Evolutionary conservation across 768 basidiomycete species (phyloP).

Genomic region (Podaxis mareebaensis): DNA sequence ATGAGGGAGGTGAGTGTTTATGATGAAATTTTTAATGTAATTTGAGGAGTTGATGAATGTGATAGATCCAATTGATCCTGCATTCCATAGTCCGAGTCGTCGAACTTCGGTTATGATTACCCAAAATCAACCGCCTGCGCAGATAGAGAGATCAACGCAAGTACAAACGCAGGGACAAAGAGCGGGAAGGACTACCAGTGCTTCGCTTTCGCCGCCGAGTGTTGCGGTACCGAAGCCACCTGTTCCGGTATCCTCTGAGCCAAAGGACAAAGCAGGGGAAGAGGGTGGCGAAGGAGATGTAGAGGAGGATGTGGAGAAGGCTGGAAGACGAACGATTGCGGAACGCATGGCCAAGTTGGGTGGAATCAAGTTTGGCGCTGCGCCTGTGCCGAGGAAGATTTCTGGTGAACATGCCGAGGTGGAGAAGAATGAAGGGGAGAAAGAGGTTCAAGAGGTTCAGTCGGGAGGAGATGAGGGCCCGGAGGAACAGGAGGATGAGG

Average conservation of each 20-base stretch:
- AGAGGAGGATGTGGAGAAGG: conserved; percentile 49
- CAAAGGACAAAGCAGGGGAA: conserved; percentile 17
- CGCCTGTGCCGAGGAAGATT: conserved; percentile 30
- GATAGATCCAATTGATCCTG: conserved; percentile 70
- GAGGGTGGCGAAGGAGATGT: conserved; percentile 33
- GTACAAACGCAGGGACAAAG: not conserved
- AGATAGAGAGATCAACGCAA: not conserved
- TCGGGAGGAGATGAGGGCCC: conserved; percentile 20
- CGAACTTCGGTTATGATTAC: conserved; percentile 28
- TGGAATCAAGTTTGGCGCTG: conserved; percentile 79
- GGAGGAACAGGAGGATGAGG: conserved; percentile 37
- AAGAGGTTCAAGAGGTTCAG: conserved; percentile 34
- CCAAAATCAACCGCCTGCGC: not conserved
- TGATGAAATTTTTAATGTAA: not conserved
- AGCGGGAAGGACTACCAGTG: not conserved
- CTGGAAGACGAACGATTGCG: conserved; percentile 72
- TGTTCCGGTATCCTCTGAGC: conserved; percentile 7
- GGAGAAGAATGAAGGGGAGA: conserved; percentile 32
- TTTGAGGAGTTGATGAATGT: not conserved
- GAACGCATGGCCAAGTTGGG: conserved; percentile 95
- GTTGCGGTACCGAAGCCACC: not conserved
- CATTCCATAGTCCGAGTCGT: conserved; percentile 55
- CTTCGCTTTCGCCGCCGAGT: not conserved
- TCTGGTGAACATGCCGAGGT: conserved; percentile 1
- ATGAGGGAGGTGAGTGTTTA: conserved; percentile 55